Evolutionary conservation across 1,284 basidiomycete species (phyloP), one percentile per base, ranked within the genome.

Genomic region (Puccinia coronata): DNA sequence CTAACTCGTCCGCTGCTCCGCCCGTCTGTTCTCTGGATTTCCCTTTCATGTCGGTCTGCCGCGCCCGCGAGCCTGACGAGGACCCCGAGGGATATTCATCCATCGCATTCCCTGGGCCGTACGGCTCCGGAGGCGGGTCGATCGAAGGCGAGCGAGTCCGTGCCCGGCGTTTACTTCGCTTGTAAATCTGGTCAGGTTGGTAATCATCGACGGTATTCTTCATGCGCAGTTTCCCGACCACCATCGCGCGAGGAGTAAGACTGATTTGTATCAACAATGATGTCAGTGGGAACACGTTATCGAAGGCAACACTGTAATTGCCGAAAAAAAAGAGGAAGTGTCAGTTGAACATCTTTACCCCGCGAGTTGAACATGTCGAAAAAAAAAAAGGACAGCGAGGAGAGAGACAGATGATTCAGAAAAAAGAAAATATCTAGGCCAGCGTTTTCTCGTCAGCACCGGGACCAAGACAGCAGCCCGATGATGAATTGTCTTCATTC

Each of bases 141-240:
- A 79, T 49, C 23, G 77, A 79, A 53, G 77, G 77, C 16, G 77
- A 79, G 63, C 77, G 65, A 79, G 77, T 79, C n/a, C 47, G 43
- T 16, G 55, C 49, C 41, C 77, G 63, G n/a, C 75, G 75, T 36
- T 53, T 65, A 14, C 20, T 18, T 43, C 12, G 47, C 43, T 71
- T 71, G 53, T 36, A n/a, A 14, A 51, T 51, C 34, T 55, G 28
- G 65, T 11, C 12, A 47, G 43, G 12, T 20, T 53, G 23, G 6
- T 57, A 39, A 61, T n/a, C 14, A 74, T 51, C 36, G 20, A 43
- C 55, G 5, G 39, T 59, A 12, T 79, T 79, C 61, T 78, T 78
- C 75, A 78, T 78, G 25, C 75, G 57, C 55, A 78, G 43, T n/a
- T 67, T 78, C 20, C 75, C 75, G 12, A 78, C 36, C 12, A 67